Conservation (phyloP, 805 yeast species). For the Clavispora asparagi region DNA sequence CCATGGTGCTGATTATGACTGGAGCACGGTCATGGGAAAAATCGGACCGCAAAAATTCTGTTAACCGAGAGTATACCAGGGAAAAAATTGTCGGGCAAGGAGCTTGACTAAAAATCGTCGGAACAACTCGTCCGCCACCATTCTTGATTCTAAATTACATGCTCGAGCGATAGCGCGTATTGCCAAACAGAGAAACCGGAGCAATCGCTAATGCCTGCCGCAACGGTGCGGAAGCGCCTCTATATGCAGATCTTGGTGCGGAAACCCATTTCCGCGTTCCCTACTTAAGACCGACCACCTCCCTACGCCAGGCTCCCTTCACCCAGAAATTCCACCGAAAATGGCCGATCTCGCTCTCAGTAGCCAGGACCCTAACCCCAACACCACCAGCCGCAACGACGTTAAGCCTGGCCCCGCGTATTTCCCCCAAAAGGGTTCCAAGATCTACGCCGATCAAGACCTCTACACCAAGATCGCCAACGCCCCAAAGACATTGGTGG, state of each 20-base stretch:
- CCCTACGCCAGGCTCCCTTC: too few relatives aligned
- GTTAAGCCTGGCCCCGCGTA: constrained; percentile 52
- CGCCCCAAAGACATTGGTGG: constrained; percentile 39
- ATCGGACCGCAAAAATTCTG: too few relatives aligned
- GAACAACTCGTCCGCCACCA: too few relatives aligned
- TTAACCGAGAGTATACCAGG: too few relatives aligned
- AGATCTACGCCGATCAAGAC: constrained; percentile 45
- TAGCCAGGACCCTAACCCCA: constrained; percentile 26
- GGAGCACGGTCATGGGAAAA: too few relatives aligned
- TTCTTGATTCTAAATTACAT: neutral
- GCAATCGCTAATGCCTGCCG: neutral
- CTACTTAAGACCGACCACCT: neutral
- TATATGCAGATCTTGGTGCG: too few relatives aligned
- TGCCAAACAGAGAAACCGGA: neutral
- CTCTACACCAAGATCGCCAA: constrained; percentile 43
- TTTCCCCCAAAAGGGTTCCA: constrained; percentile 50
- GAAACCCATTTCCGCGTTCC: neutral
- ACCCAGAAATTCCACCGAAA: too few relatives aligned
- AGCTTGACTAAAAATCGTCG: too few relatives aligned
- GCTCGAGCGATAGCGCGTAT: neutral
- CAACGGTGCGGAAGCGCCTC: too few relatives aligned
- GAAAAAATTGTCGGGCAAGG: too few relatives aligned
- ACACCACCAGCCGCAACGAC: constrained; percentile 29
- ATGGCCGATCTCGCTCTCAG: constrained; percentile 8
- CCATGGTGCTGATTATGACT: too few relatives aligned